Evolutionary conservation across 768 basidiomycete genomes (phyloP), one percentile per base, ranked within the genome.

Genomic region (Daedaleopsis sinensis): DNA sequence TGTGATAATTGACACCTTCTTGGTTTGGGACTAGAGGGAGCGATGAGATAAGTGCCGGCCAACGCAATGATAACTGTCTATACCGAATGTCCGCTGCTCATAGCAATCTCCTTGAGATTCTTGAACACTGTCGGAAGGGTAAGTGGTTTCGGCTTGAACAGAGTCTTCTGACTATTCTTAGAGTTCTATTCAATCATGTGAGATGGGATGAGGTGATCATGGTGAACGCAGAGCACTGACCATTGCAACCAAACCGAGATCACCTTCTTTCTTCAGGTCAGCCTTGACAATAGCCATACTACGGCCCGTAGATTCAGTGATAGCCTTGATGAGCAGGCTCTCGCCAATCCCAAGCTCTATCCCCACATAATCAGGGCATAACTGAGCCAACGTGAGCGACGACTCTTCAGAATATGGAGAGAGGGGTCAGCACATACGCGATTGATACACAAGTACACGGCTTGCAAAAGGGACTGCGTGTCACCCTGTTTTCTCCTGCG

Each of bases 281-380:
- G 89, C 85, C 71, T 98, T 98, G 69, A 99, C 85, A 47, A 89
- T 81, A 3, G 86, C 80, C 42, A 86, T 73, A 65, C 88, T 94
- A 59, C 97, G 84, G n/a, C 96, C 97, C 0, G 95, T 96, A 4
- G 94, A 94, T 72, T 97, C 92, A 43, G 86, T 90, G 62, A 99
- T 98, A 16, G 97, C 95, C 70, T 98, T 98, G 71, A 97, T 84
- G 39, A 99, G 82, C 19, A 98, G 77, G 65, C 90, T 93, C 73
- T 99, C 97, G 18, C 96, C 97, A 59, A 98, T 96, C 36, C 97
- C 97, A 1, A 99, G 84, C 73, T 99, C 96, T 55, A 98, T 80
- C 32, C 96, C 96, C 60, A 93, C 80, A 73, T 98, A 98, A 72
- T 98, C 97, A 16, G 97, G 96, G 67, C 94, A 89, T 58, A 98